Evolutionary conservation across 306 rosid genomes (phyloP).

Genomic region (Acmispon strigosus): DNA sequence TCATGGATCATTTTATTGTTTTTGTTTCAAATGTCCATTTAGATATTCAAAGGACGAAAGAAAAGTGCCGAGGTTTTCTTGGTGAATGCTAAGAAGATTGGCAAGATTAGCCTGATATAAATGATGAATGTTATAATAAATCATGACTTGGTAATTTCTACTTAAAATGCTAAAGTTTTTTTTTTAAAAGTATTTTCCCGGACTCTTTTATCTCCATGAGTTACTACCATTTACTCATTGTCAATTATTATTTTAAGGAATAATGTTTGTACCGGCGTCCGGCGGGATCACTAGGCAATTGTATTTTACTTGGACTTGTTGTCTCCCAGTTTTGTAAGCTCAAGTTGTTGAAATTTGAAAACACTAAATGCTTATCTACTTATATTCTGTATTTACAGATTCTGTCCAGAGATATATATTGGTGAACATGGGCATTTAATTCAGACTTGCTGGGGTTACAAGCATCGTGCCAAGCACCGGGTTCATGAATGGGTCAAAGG

Average conservation of each 20-base stretch:
- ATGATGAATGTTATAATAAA: too few species aligned
- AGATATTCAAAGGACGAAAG: not conserved
- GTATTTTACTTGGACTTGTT: conserved; percentile 5
- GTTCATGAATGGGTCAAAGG: conserved; percentile 75
- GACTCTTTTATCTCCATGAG: too few species aligned
- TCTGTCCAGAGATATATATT: conserved; percentile 67
- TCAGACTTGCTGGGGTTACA: conserved; percentile 65
- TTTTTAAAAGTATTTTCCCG: too few species aligned
- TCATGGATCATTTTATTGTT: not conserved
- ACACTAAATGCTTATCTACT: not conserved
- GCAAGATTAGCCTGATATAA: not conserved
- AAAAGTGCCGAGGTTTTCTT: not conserved
- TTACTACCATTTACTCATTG: too few species aligned
- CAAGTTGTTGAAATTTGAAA: conserved; percentile 1
- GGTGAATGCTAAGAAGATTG: not conserved
- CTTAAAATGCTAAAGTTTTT: too few species aligned
- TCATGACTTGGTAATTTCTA: too few species aligned
- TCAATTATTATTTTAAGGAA: not conserved
- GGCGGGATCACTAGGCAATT: not conserved
- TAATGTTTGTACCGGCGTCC: not conserved
- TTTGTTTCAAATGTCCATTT: not conserved
- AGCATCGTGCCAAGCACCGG: conserved; percentile 47
- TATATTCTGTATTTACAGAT: conserved; percentile 40
- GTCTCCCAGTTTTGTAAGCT: not conserved
- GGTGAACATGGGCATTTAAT: conserved; percentile 75